Evolutionary conservation across 306 rosid genomes (phyloP).

Genomic region (peach (Prunus persica)): DNA sequence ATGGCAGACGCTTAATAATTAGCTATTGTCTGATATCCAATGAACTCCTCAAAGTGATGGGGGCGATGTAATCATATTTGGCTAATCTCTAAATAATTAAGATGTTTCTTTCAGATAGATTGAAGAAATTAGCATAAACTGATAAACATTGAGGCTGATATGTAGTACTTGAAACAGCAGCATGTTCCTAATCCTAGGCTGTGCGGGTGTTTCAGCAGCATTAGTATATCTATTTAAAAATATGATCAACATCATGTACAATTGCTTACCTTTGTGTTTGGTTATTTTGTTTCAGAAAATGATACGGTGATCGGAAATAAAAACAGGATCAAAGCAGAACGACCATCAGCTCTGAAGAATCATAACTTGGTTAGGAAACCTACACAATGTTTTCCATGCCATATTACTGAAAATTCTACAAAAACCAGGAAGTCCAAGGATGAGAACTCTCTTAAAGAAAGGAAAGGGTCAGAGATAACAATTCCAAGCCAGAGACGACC

Average conservation of each 20-base stretch:
- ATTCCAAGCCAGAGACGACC: conserved; percentile 40
- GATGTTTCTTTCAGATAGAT: background rate
- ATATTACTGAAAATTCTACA: conserved; percentile 27
- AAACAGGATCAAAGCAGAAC: conserved; percentile 43
- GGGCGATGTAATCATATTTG: background rate
- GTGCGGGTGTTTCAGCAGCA: background rate
- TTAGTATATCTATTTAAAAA: background rate
- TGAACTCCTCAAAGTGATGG: background rate
- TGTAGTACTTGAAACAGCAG: background rate
- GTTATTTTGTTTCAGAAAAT: conserved; percentile 54
- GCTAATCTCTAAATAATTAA: background rate
- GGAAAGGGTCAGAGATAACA: conserved; percentile 30
- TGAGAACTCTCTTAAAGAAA: conserved; percentile 26
- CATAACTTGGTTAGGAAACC: conserved; percentile 43
- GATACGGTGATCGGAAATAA: conserved; percentile 55
- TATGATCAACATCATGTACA: background rate
- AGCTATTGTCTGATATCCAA: background rate
- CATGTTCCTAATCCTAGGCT: background rate
- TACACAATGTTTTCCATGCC: conserved; percentile 35
- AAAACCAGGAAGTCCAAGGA: conserved; percentile 37
- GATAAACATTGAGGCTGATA: background rate
- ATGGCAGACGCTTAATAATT: background rate
- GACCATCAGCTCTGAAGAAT: conserved; percentile 48
- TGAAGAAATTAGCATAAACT: background rate
- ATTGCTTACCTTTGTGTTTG: background rate